These are phyloP conservation scores for Colletotrichum caudatum DNA, from an alignment of 2,329 filamentous ascomycete genomes.

Conservation along the genomic window DNA sequence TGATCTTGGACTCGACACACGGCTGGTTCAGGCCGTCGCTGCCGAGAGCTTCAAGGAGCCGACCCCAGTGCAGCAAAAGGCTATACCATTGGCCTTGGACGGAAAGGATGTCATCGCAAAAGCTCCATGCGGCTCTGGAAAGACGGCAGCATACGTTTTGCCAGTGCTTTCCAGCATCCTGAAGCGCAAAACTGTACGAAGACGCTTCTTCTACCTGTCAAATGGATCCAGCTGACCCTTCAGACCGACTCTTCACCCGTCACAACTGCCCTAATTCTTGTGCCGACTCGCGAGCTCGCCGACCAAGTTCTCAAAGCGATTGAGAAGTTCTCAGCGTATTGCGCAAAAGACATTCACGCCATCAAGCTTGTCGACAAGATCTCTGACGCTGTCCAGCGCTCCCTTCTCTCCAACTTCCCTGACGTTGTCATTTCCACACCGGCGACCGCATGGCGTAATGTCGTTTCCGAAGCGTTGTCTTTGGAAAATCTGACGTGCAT, in stretches of 20 bases:
- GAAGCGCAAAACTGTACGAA: constrained; percentile 75
- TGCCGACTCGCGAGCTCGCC: constrained; percentile 93
- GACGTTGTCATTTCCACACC: constrained; percentile 94
- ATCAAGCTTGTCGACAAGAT: constrained; percentile 93
- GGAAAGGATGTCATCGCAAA: constrained; percentile 92
- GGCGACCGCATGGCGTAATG: constrained; percentile 81
- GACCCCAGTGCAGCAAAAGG: constrained; percentile 88
- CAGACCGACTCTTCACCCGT: constrained; percentile 63
- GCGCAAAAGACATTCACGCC: constrained; percentile 83
- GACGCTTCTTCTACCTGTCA: neutral
- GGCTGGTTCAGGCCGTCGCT: constrained; percentile 86
- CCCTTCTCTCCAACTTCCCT: constrained; percentile 85
- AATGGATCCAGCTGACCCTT: constrained; percentile 32
- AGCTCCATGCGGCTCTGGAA: constrained; percentile 94
- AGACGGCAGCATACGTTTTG: constrained; percentile 95
- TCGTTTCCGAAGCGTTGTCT: constrained; percentile 78
- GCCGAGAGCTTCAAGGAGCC: constrained; percentile 87
- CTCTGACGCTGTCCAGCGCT: constrained; percentile 87
- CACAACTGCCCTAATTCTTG: constrained; percentile 86
- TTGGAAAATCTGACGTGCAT: constrained; percentile 79
- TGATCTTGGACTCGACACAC: constrained; percentile 82
- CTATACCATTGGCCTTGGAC: constrained; percentile 87
- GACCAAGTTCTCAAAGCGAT: constrained; percentile 88
- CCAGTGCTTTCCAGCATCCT: constrained; percentile 89
- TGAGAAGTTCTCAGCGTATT: constrained; percentile 82